phyloP scores from a whole-genome alignment of 1,284 basidiomycete species.

The Xerocomus nothofagi region DNA sequence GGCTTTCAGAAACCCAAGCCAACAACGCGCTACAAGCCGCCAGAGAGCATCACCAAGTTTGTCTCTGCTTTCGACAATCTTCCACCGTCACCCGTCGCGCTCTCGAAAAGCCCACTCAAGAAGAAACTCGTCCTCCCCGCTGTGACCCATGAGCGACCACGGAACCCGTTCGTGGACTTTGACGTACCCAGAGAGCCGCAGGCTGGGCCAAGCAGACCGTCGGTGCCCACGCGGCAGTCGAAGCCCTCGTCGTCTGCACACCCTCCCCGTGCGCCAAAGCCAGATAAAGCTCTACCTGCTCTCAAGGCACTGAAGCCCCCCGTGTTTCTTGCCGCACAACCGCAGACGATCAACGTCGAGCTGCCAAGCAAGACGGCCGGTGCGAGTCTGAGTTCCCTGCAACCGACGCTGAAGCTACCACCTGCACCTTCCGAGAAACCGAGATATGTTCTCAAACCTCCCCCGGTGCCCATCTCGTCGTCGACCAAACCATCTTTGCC shows the following conservation, averaged over 20 bases:
- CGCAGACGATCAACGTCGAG: background rate
- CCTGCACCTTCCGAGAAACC: slow-evolving; percentile 16
- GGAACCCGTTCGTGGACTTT: slow-evolving; percentile 25
- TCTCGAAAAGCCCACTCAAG: background rate
- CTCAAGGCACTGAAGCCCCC: slow-evolving; percentile 23
- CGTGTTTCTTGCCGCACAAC: slow-evolving; percentile 1
- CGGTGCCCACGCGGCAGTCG: background rate
- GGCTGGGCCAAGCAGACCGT: slow-evolving; percentile 19
- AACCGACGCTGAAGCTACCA: slow-evolving; percentile 6
- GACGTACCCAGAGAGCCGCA: slow-evolving; percentile 4
- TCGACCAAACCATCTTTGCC: slow-evolving; percentile 12
- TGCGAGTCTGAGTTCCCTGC: background rate
- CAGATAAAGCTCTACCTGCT: background rate
- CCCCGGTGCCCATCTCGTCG: slow-evolving; percentile 18
- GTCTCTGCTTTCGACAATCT: slow-evolving; percentile 28
- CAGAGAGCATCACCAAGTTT: slow-evolving; percentile 32
- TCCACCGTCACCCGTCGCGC: background rate
- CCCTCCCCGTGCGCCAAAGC: slow-evolving; percentile 1
- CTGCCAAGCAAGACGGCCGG: background rate
- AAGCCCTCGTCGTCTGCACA: slow-evolving; percentile 8
- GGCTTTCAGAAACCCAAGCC: slow-evolving; percentile 31
- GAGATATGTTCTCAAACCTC: slow-evolving; percentile 30
- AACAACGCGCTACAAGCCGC: slow-evolving; percentile 28
- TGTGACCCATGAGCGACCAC: slow-evolving; percentile 13
- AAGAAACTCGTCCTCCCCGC: slow-evolving; percentile 9